Evolutionary conservation across 2,329 filamentous ascomycete species (phyloP), one percentile per base, ranked within the genome.

Genomic region (Alternaria sp.): DNA sequence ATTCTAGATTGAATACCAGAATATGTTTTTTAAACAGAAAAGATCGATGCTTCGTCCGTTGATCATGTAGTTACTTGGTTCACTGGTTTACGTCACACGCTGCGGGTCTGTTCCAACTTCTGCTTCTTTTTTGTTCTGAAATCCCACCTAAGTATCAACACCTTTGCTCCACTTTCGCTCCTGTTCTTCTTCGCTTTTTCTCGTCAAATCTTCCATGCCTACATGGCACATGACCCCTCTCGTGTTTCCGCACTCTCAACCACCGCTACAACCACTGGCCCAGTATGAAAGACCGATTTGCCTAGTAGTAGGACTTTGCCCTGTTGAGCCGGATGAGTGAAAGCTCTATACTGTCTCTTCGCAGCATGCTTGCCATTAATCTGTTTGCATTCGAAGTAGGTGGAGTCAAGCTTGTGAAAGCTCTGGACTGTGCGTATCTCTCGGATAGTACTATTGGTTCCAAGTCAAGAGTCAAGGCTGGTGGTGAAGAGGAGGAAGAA

Each of bases 1-100:
- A 47, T 43, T 14, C 26, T 60, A 60, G 57, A 57, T 56, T 60
- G 52, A 60, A 63, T 62, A 49, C 43, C 28, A 57, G 12, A 46
- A 26, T 6, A 43, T 9, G 32, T 26, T 18, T 34, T 32, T 18
- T 6, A n/a, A 32, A 32, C 30, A 14, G 5, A 11, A 11, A 11
- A 11, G n/a, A 26, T 7, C 7, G 7, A 26, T 26, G 24, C 24
- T 26, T 26, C 24, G 34, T 38, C 11, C 12, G 5, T n/a, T n/a
- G n/a, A n/a, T n/a, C n/a, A n/a, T 36, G 14, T 14, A 16, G 28
- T 9, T 11, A 30, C n/a, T 11, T 36, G 1, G 14, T 16, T 36
- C 5, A 16, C 3, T 36, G 14, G 14, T 16, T 14, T 36, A 14
- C 14, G 14, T 36, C 5, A 36, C 5, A 14, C 11, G 12, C 12